Evolutionary conservation across 352 stramenopile genomes (phyloP), one percentile per base, ranked within the genome.

Genomic region (Lagenidium giganteum): DNA sequence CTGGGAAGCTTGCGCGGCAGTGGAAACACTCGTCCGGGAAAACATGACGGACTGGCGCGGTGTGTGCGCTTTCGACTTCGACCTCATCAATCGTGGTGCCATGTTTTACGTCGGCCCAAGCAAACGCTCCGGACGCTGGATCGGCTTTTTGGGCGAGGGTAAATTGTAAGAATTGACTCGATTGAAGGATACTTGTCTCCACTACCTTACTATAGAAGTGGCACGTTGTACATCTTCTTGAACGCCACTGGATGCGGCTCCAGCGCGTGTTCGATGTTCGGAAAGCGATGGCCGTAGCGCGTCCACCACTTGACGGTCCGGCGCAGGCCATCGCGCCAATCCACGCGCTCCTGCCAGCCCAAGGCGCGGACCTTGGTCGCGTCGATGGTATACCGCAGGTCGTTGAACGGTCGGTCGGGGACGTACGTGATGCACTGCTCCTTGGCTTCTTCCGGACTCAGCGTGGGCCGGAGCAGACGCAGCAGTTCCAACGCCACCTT

Each of bases 301-400:
- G 32, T 60, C 60, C 93, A 96, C 92, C 92, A 98, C 41, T 96
- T 77, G 16, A 98, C 85, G 11, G 92, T 98, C 32, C 61, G 74
- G 7, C 62, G 56, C 26, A 99, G 71, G 24, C 95, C 95, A 27
- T 98, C 91, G 41, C 87, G 78, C 91, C 93, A 99, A 6, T 70
- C 50, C 28, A 97, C 89, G 48, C 82, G 56, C 61, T 98, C 92
- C 30, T 64, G 68, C 96, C 96, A 99, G 33, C 94, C 95, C 16
- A 98, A 60, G 31, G 84, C 60, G 36, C 86, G 70, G 14, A 98
- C 70, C 55, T 97, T 97, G 6, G 51, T 54, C 30, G 77, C 85
- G 46, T 98, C 95, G 57, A 99, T 98, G 27, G 90, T 95, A 70
- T 99, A 99, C 32, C 96, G 77, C 48, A 97, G 86, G 70, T 99